Base-by-base conservation (phyloP, 495 filamentous ascomycete genomes). In the Apiosordaria backusii region DNA sequence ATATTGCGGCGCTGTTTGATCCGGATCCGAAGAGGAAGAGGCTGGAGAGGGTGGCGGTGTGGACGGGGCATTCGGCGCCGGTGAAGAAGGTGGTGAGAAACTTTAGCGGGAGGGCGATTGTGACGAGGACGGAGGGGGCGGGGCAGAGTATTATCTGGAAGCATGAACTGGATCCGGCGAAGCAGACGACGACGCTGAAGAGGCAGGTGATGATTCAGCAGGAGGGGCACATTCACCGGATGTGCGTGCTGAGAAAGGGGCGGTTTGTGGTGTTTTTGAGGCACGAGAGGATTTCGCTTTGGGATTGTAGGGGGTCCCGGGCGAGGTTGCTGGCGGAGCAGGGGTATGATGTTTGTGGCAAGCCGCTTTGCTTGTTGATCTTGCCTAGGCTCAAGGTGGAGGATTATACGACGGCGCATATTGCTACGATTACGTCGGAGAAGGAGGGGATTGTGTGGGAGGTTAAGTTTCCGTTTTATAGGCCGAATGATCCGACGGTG, bases 391-490 rank as follows among this genome's bases (percentile, higher is more conserved):
- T 84, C 15, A 82, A 86, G 21, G 78, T 81, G 52, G 80, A 83
- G 62, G 78, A 83, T 10, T 76, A 76, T 55, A 77, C 79, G 4
- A 73, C 81, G 6, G 82, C 82, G 18, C 91, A 96, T 77, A 82
- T 97, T 55, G 93, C 92, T 19, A 91, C 90, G 3, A 87, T 97
- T 66, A 91, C 86, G 10, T 91, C 92, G 10, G 88, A 92, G 63
- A 89, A 92, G 83, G 85, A 86, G 63, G 94, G 94, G 0, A 85
- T 97, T 62, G 90, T 90, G 4, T 98, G 94, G 94, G 89, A 96
- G 74, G 77, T 96, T 18, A 78, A 78, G 60, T 76, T 91, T 52
- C 84, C 75, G 15, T 74, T 70, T 35, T 77, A 77, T 22, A 40
- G 86, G 21, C 65, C 67, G 19, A 68, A 75, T 60, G 57, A 76